phyloP scores from a whole-genome alignment of 306 rosid species.

The Vigna reflexopilosa region DNA sequence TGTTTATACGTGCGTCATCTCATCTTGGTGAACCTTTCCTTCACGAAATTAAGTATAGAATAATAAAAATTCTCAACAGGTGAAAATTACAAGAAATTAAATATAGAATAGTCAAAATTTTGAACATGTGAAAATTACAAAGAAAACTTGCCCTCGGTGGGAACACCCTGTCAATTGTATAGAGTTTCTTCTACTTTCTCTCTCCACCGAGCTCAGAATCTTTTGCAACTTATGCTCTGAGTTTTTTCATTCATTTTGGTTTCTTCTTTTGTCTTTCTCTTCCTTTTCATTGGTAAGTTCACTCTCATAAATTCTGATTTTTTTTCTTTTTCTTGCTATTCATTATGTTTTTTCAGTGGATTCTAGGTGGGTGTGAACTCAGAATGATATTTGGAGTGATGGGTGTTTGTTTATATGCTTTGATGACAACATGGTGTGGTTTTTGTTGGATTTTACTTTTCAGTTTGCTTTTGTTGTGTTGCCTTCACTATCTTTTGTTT shows the following conservation, averaged over 20 bases:
- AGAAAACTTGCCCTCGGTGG: background rate
- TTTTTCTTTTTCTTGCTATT: slow-evolving; percentile 5
- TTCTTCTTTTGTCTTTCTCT: slow-evolving; percentile 30
- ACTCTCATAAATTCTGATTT: background rate
- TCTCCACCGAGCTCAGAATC: slow-evolving; percentile 31
- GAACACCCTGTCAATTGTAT: background rate
- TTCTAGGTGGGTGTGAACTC: slow-evolving; percentile 15
- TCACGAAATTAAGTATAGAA: background rate
- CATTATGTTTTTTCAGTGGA: background rate
- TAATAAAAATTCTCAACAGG: slow-evolving; percentile 10
- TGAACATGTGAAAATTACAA: background rate
- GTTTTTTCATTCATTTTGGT: slow-evolving; percentile 22
- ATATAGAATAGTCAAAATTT: slow-evolving; percentile 16
- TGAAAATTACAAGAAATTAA: background rate
- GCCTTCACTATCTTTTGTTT: slow-evolving; percentile 5
- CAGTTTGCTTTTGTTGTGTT: slow-evolving; percentile 27
- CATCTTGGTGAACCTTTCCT: background rate
- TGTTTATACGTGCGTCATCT: background rate
- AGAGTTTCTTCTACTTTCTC: slow-evolving; percentile 15
- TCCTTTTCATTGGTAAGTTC: slow-evolving; percentile 35
- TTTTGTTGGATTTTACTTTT: background rate
- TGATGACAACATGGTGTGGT: slow-evolving; percentile 2
- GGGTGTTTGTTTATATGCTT: slow-evolving; percentile 15
- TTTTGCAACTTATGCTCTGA: slow-evolving; percentile 26
- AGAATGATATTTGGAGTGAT: background rate